Evolutionary conservation across 768 basidiomycete species (phyloP).

Genomic region (Boletus tylopilopsis): DNA sequence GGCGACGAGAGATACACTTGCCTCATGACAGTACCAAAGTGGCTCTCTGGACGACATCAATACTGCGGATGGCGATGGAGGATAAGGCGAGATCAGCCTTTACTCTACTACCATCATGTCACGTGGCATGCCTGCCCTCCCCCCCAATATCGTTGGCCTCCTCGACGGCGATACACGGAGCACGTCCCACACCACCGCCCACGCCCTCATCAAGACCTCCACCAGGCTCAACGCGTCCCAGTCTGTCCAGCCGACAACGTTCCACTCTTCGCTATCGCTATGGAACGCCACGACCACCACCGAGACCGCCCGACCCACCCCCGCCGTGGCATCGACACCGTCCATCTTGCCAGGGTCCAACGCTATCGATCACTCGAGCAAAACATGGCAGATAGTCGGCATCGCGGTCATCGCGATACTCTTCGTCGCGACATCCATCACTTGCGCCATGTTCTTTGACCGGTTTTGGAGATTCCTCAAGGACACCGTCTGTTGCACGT

Average conservation of each 20-base stretch:
- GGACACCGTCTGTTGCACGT: constrained; percentile 44
- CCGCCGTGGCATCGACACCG: background rate
- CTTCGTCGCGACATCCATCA: constrained; percentile 50
- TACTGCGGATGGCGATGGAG: constrained; percentile 4
- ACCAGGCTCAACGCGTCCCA: background rate
- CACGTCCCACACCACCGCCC: background rate
- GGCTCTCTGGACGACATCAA: constrained; percentile 69
- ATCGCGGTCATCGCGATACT: constrained; percentile 62
- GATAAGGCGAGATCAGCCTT: no score
- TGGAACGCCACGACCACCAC: background rate
- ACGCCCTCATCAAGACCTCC: background rate
- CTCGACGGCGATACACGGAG: constrained; percentile 6
- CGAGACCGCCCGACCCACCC: constrained; percentile 6
- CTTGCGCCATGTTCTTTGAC: constrained; percentile 67
- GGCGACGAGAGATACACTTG: constrained; percentile 24
- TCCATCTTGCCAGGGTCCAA: constrained; percentile 1
- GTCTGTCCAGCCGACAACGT: background rate
- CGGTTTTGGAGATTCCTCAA: constrained; percentile 61
- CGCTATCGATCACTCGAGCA: constrained; percentile 38
- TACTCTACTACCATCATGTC: no score
- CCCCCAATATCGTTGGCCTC: constrained; percentile 14
- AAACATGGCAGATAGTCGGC: constrained; percentile 68
- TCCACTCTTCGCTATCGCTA: background rate
- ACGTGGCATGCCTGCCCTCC: background rate
- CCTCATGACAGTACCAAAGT: constrained; percentile 79